Evolutionary conservation across 1,139 yeast species (phyloP).

Genomic region (Sugiyamaella japonica): DNA sequence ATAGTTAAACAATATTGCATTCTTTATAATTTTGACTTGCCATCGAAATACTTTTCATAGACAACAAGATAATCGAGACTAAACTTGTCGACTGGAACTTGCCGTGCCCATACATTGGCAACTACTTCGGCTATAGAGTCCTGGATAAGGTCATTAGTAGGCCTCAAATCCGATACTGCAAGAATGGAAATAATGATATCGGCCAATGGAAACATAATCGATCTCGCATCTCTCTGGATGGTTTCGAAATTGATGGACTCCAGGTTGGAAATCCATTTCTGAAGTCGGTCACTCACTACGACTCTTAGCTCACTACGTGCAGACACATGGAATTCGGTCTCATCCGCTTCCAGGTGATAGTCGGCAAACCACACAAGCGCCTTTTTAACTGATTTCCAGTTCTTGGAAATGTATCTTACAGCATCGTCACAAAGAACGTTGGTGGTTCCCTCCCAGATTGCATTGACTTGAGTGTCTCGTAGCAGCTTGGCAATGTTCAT

Average conservation of each 20-base stretch:
- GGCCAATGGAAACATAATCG: slow-evolving; percentile 29
- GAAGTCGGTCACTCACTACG: slow-evolving; percentile 12
- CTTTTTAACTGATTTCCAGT: slow-evolving; percentile 20
- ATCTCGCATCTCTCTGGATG: slow-evolving; percentile 27
- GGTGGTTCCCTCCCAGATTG: slow-evolving; percentile 42
- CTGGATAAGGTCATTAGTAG: slow-evolving; percentile 9
- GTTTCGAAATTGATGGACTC: slow-evolving; percentile 21
- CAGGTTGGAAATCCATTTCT: slow-evolving; percentile 20
- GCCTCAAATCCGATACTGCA: slow-evolving; percentile 22
- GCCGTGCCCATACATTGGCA: slow-evolving; percentile 16
- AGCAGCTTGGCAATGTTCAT: slow-evolving; percentile 35
- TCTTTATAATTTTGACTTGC: slow-evolving; percentile 14
- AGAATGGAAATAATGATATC: slow-evolving; percentile 28
- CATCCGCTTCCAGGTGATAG: slow-evolving; percentile 16
- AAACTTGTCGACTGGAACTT: slow-evolving; percentile 4
- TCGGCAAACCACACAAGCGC: slow-evolving; percentile 24
- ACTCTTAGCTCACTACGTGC: slow-evolving; percentile 14
- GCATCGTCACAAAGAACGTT: slow-evolving; percentile 37
- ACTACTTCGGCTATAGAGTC: slow-evolving; percentile 15
- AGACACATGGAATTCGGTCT: slow-evolving; percentile 12
- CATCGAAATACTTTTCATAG: slow-evolving; percentile 15
- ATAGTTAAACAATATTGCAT: background rate
- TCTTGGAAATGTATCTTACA: slow-evolving; percentile 28
- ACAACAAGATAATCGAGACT: slow-evolving; percentile 21
- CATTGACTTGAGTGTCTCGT: slow-evolving; percentile 38